A percentile compares a stretch with the other conserved stretches of the same genome.
Evolutionary conservation across 1,139 yeast species (phyloP).

Genomic region (Geotrichum histeridarum): DNA sequence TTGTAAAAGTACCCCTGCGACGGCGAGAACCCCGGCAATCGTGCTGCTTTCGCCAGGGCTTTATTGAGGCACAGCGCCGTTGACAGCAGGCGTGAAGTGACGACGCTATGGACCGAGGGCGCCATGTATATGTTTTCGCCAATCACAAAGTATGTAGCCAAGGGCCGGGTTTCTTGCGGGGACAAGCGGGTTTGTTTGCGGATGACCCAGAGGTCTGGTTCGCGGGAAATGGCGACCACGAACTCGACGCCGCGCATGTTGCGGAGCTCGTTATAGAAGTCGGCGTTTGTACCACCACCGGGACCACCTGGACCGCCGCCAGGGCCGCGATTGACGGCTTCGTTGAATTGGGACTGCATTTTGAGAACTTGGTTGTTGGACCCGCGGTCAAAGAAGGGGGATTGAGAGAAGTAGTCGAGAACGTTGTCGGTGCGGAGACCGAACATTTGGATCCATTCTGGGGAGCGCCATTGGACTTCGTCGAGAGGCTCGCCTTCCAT

Average conservation of each 20-base stretch:
- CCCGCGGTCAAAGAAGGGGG: conserved; percentile 91
- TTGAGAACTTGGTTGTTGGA: conserved; percentile 90
- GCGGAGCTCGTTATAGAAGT: conserved; percentile 49
- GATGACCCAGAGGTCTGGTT: conserved; percentile 89
- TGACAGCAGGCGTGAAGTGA: conserved; percentile 50
- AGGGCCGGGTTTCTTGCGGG: conserved; percentile 48
- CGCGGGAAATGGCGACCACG: conserved; percentile 65
- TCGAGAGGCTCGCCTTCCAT: conserved; percentile 44
- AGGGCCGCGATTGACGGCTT: conserved; percentile 41
- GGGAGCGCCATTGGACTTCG: conserved; percentile 94
- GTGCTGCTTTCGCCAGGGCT: conserved; percentile 34
- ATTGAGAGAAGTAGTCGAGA: conserved; percentile 83
- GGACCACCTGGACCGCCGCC: no score
- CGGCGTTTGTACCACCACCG: conserved; percentile 31
- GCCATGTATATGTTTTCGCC: conserved; percentile 94
- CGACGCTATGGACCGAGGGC: conserved; percentile 56
- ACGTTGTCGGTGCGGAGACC: conserved; percentile 82
- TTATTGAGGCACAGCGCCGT: conserved; percentile 32
- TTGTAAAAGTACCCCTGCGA: conserved; percentile 37
- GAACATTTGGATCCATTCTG: conserved; percentile 90
- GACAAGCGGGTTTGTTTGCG: conserved; percentile 68
- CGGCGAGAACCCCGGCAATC: conserved; percentile 36
- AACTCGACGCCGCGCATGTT: conserved; percentile 87
- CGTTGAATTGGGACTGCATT: conserved; percentile 91
- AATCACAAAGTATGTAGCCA: conserved; percentile 76